Percentiles rank a stretch among this genome's conserved stretches.
Conservation (phyloP, 192 early-diverging fungal species). For the Coemansia nantahalensis region DNA sequence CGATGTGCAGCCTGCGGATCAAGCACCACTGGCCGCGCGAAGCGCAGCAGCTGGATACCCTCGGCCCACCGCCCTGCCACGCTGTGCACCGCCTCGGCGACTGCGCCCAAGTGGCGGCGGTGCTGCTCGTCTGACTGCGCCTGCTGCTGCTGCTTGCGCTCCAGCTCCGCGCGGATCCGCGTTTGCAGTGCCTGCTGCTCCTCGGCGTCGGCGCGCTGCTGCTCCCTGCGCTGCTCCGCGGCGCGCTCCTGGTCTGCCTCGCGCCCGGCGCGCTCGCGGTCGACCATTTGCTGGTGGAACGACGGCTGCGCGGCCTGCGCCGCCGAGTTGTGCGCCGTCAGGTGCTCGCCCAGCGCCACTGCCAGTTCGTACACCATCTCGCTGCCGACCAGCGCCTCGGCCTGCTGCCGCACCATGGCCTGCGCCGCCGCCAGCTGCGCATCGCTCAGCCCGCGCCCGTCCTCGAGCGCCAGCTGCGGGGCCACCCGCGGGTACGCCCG, state of each 20-base stretch:
- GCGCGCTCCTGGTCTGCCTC: constrained; percentile 29
- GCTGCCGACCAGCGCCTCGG: constrained; percentile 48
- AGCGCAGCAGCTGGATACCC: constrained; percentile 41
- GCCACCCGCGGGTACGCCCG: constrained; percentile 65
- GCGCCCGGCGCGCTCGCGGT: constrained; percentile 29
- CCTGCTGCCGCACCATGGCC: constrained; percentile 29
- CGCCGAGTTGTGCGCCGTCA: constrained; percentile 57
- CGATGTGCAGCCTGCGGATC: constrained; percentile 17
- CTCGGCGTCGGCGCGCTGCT: constrained; percentile 15
- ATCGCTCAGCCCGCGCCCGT: constrained; percentile 54
- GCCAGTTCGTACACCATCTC: constrained; percentile 73
- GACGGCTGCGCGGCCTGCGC: constrained; percentile 51
- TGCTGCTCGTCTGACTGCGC: constrained; percentile 28
- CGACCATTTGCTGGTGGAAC: constrained; percentile 51
- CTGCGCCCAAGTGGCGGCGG: constrained; percentile 23
- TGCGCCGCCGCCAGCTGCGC: constrained; percentile 52
- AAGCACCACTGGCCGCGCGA: constrained; percentile 12
- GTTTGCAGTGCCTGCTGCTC: constrained; percentile 37
- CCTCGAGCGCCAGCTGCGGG: constrained; percentile 58
- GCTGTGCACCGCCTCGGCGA: constrained; percentile 38
- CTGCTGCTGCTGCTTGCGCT: constrained; percentile 41
- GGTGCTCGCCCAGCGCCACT: constrained; percentile 56
- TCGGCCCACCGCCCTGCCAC: constrained; percentile 43
- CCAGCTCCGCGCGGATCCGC: constrained; percentile 43
- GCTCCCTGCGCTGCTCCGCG: constrained; percentile 4